Base-by-base conservation (phyloP, 495 filamentous ascomycete species). In the Neurospora terricola region DNA sequence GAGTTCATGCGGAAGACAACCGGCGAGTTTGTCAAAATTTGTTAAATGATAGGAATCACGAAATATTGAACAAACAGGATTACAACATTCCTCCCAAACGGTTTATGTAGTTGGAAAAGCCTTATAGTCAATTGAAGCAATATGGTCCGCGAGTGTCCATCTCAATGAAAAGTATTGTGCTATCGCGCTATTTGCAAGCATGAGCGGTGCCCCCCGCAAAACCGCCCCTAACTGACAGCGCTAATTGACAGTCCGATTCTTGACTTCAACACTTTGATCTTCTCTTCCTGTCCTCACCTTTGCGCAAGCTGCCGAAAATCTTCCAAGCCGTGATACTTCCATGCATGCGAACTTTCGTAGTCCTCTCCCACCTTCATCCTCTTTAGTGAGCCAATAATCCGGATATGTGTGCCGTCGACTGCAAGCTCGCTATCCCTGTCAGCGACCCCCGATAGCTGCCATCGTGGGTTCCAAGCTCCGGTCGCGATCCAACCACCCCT, bases 141-240 rank as follows among this genome's bases (percentile, higher is more conserved):
- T 1, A 37, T 37, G 36, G 36, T 8, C 7, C 1, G 36, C 36
- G 42, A 45, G 42, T 45, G 42, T 45, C 42, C n/a, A 21, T 21
- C 0, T 2, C n/a, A 4, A 0, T 9, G 0, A 21, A 45, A n/a
- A 11, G 42, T 45, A n/a, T 21, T 9, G 0, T 45, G 18, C n/a
- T 45, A 45, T 45, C 9, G 9, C n/a, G 42, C 42, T 10, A 45
- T 45, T 10, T 11, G 8, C 42, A n/a, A n/a, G 18, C 18, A 45
- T 45, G 8, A 45, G 42, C 18, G 18, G 0, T 45, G 18, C 0
- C 42, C 40, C 18, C 42, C 42, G 18, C 18, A n/a, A 38, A 4
- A 45, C 18, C 1, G 3, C 42, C 42, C 42, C 18, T n/a, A 45
- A n/a, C 0, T n/a, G 18, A 4, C 2, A 21, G 42, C 42, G 18